phyloP scores from a whole-genome alignment of 306 rosid species.

The Hippophae gyantsensis region DNA sequence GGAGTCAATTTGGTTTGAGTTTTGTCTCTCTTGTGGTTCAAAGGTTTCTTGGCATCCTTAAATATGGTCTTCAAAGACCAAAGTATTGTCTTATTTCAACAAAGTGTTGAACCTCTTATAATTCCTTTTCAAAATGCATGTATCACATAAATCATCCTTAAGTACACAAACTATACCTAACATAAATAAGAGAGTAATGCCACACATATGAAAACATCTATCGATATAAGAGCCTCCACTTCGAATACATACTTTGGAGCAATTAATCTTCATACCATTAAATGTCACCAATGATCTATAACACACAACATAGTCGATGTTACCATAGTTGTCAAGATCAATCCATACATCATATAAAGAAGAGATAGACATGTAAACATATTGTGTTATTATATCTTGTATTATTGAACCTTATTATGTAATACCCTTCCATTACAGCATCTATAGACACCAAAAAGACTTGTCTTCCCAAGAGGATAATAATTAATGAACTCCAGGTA shows the following conservation, averaged over 20 bases:
- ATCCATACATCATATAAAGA: constrained; percentile 65
- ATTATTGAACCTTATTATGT: constrained; percentile 47
- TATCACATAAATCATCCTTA: background rate
- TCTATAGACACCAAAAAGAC: constrained; percentile 69
- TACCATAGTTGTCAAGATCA: constrained; percentile 48
- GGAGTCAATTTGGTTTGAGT: no score
- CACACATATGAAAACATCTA: constrained; percentile 57
- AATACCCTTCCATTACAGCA: constrained; percentile 73
- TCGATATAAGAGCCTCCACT: constrained; percentile 53
- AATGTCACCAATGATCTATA: constrained; percentile 80
- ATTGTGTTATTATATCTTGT: constrained; percentile 22
- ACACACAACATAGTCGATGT: constrained; percentile 71
- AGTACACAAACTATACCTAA: background rate
- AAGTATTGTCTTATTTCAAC: no score
- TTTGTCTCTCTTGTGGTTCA: no score
- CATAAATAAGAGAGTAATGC: constrained; percentile 62
- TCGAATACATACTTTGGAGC: constrained; percentile 94
- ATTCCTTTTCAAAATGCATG: no score
- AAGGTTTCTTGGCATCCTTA: no score
- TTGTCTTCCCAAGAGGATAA: constrained; percentile 83
- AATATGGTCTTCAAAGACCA: no score
- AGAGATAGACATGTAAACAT: constrained; percentile 49
- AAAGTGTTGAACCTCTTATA: no score
- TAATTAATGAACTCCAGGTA: constrained; percentile 64
- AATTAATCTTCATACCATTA: constrained; percentile 98